Base-by-base conservation (phyloP, 306 rosid genomes). In the Luffa acutangula region DNA sequence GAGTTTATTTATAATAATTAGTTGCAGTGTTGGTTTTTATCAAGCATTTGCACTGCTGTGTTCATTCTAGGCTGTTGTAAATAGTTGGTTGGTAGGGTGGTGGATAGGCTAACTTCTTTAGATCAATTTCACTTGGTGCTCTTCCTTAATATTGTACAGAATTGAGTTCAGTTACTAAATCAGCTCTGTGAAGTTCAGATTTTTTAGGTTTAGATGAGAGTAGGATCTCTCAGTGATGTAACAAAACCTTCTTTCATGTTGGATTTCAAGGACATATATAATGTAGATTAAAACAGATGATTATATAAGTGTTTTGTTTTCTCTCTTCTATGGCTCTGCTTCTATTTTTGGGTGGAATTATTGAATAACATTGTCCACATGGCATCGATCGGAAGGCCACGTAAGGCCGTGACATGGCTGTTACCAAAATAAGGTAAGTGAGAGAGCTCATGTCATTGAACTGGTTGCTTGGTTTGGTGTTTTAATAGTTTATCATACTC, bases 131-230 rank as follows among this genome's bases (percentile, higher is more conserved):
- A 7, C 51, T 18, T 66, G 31, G 51, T 66, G 74, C 0, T n/a
- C 34, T 42, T 69, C 75, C 53, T n/a, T 69, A 9, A 42, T 42
- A 31, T 69, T 69, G 75, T 69, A 69, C 53, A 69, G 75, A 69
- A 43, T 69, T 43, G 54, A 69, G 54, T 7, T 39, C 49, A 7
- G 49, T 11, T 39, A 65, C 73, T 49, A 65, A 37, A 39, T 37
- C 49, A 17, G 31, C 43, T 5, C 43, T 65, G 48, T 67, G 51
- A 67, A 66, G 51, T 66, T 18, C 73, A 15, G 48, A 39, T 65
- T 41, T 18, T 66, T 36, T 66, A 39, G 74, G 74, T 66, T 66
- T 39, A 67, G 75, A 18, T 42, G 75, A 67, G 51, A 69, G 75
- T 66, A 39, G 18, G 48, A 65, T 65, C 25, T 39, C 75, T 43